Conservation (phyloP, 305 asterid genomes). For the Salvia sclarea region DNA sequence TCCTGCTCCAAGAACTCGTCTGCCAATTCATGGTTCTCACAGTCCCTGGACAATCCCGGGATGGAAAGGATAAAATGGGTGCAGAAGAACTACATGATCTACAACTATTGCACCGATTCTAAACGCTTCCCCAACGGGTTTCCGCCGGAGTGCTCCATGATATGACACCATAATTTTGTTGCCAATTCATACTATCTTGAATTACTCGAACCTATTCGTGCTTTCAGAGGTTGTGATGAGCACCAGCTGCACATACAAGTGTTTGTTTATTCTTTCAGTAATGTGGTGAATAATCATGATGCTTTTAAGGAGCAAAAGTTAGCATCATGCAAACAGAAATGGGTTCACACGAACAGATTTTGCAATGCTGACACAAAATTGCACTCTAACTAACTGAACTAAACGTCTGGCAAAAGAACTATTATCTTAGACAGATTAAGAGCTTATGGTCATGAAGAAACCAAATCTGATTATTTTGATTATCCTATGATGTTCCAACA, state of each 20-base stretch:
- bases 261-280: constrained; percentile 12
- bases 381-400: background rate
- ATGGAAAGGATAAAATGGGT: constrained; percentile 39
- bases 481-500: background rate
- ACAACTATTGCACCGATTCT: constrained; percentile 46
- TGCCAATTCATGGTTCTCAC: constrained; percentile 39
- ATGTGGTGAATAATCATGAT: background rate
- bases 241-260: background rate
- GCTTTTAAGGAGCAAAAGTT: background rate
- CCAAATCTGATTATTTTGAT: background rate
- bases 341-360: constrained; percentile 1
- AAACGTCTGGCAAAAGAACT: background rate
- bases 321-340: background rate
- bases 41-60: constrained; percentile 39
- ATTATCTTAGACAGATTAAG: background rate
- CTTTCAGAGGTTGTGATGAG: background rate
- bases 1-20: constrained; percentile 34
- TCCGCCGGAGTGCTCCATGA: constrained; percentile 43
- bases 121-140: constrained; percentile 46
- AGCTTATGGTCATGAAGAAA: background rate
- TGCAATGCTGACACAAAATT: background rate
- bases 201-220: background rate
- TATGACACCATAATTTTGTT: constrained; percentile 9
- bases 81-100: constrained; percentile 48
- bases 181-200: too few species aligned